These are phyloP conservation scores for Leptographium flavum DNA, from an alignment of 2,329 filamentous ascomycete species.

Conservation along the genomic window DNA sequence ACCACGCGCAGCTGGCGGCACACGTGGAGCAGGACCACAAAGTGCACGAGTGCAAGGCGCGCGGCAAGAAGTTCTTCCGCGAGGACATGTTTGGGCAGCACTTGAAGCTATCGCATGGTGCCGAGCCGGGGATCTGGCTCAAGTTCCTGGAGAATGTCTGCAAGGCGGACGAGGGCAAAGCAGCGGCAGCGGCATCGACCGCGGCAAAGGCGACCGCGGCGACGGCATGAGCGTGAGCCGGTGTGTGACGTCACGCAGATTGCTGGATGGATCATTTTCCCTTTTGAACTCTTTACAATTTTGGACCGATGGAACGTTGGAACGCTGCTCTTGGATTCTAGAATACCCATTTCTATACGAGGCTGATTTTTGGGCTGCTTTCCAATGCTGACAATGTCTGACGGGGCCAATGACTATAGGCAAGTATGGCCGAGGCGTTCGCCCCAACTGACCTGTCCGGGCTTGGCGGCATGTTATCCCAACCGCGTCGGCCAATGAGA, in stretches of 20 bases:
- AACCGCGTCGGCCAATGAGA: no score
- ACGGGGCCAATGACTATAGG: no score
- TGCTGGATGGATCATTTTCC: neutral
- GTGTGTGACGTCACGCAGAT: neutral
- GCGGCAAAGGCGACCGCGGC: neutral
- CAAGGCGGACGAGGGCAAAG: constrained; percentile 9
- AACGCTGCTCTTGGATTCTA: no score
- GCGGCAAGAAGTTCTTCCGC: constrained; percentile 11
- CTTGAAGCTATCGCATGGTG: constrained; percentile 11
- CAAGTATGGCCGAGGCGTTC: no score
- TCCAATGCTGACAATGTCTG: no score
- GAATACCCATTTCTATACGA: no score
- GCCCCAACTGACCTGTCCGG: no score
- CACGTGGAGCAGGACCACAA: constrained; percentile 11
- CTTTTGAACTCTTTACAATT: neutral
- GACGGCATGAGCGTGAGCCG: neutral
- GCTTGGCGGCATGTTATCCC: no score
- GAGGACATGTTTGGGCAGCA: constrained; percentile 13
- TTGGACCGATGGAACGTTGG: no score
- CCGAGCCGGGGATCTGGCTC: constrained; percentile 12
- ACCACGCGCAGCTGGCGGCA: neutral
- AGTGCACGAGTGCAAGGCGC: constrained; percentile 10
- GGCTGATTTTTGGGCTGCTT: no score
- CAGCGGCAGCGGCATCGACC: no score
- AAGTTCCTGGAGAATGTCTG: constrained; percentile 12